Evolutionary conservation across 148 eudicot genomes (phyloP).

Genomic region (Persicaria tinctoria): DNA sequence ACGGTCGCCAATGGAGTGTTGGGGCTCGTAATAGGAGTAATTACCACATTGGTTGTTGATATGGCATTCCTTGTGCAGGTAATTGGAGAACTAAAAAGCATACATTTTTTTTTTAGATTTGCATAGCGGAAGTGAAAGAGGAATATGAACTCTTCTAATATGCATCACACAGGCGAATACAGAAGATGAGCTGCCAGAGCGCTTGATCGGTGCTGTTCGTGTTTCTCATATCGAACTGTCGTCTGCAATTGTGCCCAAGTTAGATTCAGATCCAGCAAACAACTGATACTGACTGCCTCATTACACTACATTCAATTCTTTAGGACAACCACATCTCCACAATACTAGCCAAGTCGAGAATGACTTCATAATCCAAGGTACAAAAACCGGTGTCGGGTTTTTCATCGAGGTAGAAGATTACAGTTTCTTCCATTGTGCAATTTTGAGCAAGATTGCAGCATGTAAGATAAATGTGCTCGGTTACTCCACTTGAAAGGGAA

Average conservation of each 20-base stretch:
- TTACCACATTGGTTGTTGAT: constrained; percentile 92
- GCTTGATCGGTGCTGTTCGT: constrained; percentile 82
- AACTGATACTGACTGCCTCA: constrained; percentile 13
- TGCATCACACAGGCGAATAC: constrained; percentile 53
- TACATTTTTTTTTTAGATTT: neutral
- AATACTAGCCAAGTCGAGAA: neutral
- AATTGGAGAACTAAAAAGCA: constrained; percentile 6
- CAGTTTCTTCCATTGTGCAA: neutral
- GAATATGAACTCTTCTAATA: neutral
- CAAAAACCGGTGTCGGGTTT: neutral
- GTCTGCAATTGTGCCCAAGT: constrained; percentile 74
- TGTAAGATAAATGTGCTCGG: constrained; percentile 8
- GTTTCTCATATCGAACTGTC: constrained; percentile 79
- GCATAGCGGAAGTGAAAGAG: neutral
- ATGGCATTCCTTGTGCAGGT: constrained; percentile 99
- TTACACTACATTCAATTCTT: neutral
- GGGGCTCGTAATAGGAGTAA: constrained; percentile 95
- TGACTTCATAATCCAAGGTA: constrained; percentile 1
- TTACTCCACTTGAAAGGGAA: neutral
- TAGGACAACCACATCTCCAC: constrained; percentile 3
- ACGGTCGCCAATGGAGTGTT: constrained; percentile 98
- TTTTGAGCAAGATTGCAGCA: constrained; percentile 6
- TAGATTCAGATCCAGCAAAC: constrained; percentile 46
- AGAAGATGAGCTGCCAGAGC: constrained; percentile 82
- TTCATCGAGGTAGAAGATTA: neutral